Evolutionary conservation across 495 filamentous ascomycete species (phyloP).

Genomic region (Aspergillus bridgeri): DNA sequence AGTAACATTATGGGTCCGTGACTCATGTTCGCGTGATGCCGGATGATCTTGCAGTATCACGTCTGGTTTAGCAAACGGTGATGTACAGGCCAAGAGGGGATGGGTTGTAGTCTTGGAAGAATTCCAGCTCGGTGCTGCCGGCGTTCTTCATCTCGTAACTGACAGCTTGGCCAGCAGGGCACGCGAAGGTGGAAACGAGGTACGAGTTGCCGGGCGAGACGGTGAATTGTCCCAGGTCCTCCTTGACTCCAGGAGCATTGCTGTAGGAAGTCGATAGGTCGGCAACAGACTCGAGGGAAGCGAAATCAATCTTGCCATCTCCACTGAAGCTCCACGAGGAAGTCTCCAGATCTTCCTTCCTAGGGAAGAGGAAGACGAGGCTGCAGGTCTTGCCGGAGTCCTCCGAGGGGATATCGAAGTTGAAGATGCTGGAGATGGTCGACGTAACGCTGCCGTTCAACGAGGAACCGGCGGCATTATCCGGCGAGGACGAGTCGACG

Average conservation of each 20-base stretch:
- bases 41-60: background rate
- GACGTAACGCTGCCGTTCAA: slow-evolving; percentile 53
- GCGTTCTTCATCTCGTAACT: slow-evolving; percentile 50
- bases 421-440: slow-evolving; percentile 60
- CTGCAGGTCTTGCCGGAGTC: slow-evolving; percentile 58
- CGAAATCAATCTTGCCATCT: slow-evolving; percentile 54
- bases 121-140: slow-evolving; percentile 54
- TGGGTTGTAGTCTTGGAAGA: slow-evolving; percentile 61
- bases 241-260: slow-evolving; percentile 42
- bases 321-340: slow-evolving; percentile 56
- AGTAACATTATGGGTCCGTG: slow-evolving; percentile 8
- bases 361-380: slow-evolving; percentile 65
- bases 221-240: slow-evolving; percentile 45
- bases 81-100: slow-evolving; percentile 64
- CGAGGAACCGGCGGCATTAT: slow-evolving; percentile 48
- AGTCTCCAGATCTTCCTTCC: slow-evolving; percentile 47
- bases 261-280: slow-evolving; percentile 46
- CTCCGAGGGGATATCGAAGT: slow-evolving; percentile 60
- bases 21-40: slow-evolving; percentile 15
- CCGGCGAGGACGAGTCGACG: slow-evolving; percentile 53
- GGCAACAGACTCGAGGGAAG: slow-evolving; percentile 39
- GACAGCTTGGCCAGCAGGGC: slow-evolving; percentile 50
- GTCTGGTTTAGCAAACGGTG: slow-evolving; percentile 46
- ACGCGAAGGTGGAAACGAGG: slow-evolving; percentile 52
- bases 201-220: slow-evolving; percentile 56